Evolutionary conservation across 2,329 filamentous ascomycete species (phyloP).

Genomic region (Colletotrichum graminicola): DNA sequence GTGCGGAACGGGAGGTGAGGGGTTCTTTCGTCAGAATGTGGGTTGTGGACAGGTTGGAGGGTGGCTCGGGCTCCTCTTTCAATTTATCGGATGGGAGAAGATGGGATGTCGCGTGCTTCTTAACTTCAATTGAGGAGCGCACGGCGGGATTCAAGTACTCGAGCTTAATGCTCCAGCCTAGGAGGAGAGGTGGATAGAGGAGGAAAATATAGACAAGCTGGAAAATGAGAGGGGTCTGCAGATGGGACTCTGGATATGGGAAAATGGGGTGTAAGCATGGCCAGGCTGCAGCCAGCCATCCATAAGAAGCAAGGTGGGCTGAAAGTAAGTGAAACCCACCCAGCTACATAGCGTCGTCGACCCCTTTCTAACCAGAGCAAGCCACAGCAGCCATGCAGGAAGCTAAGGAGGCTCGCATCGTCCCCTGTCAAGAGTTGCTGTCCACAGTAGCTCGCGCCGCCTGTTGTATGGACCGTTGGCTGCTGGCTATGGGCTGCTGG

Average conservation of each 20-base stretch:
- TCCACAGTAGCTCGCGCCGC: constrained; percentile 17
- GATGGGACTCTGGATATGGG: constrained; percentile 12
- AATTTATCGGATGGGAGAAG: constrained; percentile 24
- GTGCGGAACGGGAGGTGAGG: constrained; percentile 34
- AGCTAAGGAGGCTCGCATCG: constrained; percentile 24
- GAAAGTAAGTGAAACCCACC: constrained; percentile 39
- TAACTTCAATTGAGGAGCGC: constrained; percentile 12
- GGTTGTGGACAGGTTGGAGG: constrained; percentile 21
- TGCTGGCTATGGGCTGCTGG: background rate
- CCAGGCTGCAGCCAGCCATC: constrained; percentile 11
- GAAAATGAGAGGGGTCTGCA: constrained; percentile 12
- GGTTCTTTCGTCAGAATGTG: constrained; percentile 18
- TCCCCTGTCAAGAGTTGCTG: constrained; percentile 23
- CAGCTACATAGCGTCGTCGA: constrained; percentile 34
- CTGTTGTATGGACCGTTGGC: constrained; percentile 6
- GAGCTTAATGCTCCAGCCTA: background rate
- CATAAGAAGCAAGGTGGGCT: constrained; percentile 32
- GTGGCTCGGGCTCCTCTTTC: constrained; percentile 7
- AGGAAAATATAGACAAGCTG: constrained; percentile 8
- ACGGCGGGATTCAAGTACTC: constrained; percentile 15
- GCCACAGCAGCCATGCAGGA: constrained; percentile 25
- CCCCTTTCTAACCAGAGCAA: constrained; percentile 7
- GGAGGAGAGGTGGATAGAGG: constrained; percentile 1
- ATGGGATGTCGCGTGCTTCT: constrained; percentile 29
- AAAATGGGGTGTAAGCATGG: constrained; percentile 19